Conservation (phyloP, 805 yeast species). For the Lipomyces oligophaga region DNA sequence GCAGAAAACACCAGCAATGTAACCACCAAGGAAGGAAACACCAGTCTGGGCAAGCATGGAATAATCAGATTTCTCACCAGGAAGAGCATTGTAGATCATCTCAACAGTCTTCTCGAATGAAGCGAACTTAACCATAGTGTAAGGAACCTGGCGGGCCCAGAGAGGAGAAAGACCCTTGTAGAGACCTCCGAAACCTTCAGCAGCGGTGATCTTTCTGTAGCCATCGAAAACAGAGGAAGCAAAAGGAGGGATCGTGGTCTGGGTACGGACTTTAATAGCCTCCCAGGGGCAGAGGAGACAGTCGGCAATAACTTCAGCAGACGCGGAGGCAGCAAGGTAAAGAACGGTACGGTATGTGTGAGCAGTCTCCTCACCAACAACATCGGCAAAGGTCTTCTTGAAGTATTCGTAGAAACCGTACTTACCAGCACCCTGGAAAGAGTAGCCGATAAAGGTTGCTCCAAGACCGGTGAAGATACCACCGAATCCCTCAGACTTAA, state of each 20-base stretch:
- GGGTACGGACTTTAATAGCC: slow-evolving; percentile 90
- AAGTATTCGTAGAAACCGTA: slow-evolving; percentile 92
- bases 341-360: slow-evolving; percentile 65
- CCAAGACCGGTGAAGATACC: slow-evolving; percentile 85
- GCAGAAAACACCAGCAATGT: slow-evolving; percentile 95
- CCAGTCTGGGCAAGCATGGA: slow-evolving; percentile 80
- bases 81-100: slow-evolving; percentile 65
- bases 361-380: slow-evolving; percentile 61
- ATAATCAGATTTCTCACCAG: slow-evolving; percentile 69
- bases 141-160: slow-evolving; percentile 97
- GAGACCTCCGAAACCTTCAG: slow-evolving; percentile 68
- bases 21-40: slow-evolving; percentile 92
- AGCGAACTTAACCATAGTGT: slow-evolving; percentile 96
- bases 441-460: slow-evolving; percentile 89
- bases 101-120: slow-evolving; percentile 90
- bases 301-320: slow-evolving; percentile 94
- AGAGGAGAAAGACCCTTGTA: slow-evolving; percentile 88
- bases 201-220: slow-evolving; percentile 57
- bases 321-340: slow-evolving; percentile 80
- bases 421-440: slow-evolving; percentile 95
- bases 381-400: slow-evolving; percentile 69
- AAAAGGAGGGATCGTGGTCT: slow-evolving; percentile 86
- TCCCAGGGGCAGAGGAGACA: slow-evolving; percentile 88
- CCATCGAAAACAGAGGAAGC: slow-evolving; percentile 64
- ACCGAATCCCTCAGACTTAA: slow-evolving; percentile 66